phyloP scores from a whole-genome alignment of 495 filamentous ascomycete species.

The Evansstolkia leycettana region DNA sequence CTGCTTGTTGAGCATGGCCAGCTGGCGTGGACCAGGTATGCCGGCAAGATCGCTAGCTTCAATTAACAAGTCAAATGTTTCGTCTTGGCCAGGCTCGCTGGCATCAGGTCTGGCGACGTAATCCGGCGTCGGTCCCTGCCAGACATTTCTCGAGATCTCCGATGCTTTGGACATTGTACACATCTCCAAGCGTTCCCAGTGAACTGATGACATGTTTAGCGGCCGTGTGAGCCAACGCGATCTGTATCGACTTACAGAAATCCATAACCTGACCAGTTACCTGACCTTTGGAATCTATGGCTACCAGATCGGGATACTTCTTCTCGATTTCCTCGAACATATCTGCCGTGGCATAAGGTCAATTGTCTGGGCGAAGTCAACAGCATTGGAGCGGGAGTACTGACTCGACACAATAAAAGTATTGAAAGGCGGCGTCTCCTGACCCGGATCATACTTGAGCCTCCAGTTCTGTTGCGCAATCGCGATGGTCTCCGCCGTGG shows the following conservation, averaged over 20 bases:
- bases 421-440: constrained; percentile 55
- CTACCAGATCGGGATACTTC: constrained; percentile 55
- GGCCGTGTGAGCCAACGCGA: constrained; percentile 1
- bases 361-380: too few species aligned
- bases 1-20: constrained; percentile 47
- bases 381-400: constrained; percentile 9
- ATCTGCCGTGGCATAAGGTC: constrained; percentile 19
- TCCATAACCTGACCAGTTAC: constrained; percentile 73
- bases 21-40: constrained; percentile 40
- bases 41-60: constrained; percentile 76
- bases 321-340: constrained; percentile 65
- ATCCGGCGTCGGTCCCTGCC: constrained; percentile 81
- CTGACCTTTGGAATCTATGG: constrained; percentile 59
- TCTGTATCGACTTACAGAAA: constrained; percentile 48
- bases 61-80: constrained; percentile 58
- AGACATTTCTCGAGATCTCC: constrained; percentile 80
- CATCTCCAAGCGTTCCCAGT: constrained; percentile 88
- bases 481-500: constrained; percentile 58
- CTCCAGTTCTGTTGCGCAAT: constrained; percentile 66
- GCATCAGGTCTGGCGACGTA: constrained; percentile 20
- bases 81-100: constrained; percentile 15
- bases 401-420: constrained; percentile 68
- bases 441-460: constrained; percentile 43
- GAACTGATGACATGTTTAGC: constrained; percentile 35
- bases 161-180: constrained; percentile 80